Percentiles rank a stretch among this genome's conserved stretches.
Conservation (phyloP, 1,284 basidiomycete genomes). For the Apiotrichum sp. region DNA sequence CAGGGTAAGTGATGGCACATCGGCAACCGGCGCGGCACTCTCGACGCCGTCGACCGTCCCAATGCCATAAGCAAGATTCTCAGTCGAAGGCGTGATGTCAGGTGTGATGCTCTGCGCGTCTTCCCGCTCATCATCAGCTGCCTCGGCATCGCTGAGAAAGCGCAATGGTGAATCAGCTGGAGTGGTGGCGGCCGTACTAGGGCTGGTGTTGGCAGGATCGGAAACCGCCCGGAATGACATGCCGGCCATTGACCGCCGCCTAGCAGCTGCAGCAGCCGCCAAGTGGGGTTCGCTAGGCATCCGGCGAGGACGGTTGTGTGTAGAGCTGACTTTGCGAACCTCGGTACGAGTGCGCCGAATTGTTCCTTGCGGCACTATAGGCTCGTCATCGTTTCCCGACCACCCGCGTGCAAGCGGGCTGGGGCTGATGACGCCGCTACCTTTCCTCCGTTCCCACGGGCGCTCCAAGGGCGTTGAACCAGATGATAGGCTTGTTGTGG, state of each 20-base stretch:
- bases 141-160: not conserved
- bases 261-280: not conserved
- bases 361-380: not conserved
- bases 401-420: slow-evolving; percentile 42
- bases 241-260: not conserved
- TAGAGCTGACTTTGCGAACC: not conserved
- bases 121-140: slow-evolving; percentile 1
- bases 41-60: not conserved
- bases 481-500: not conserved
- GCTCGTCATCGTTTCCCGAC: slow-evolving; percentile 18
- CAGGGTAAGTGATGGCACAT: not conserved
- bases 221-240: not conserved
- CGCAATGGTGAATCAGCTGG: not conserved
- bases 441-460: slow-evolving; percentile 17
- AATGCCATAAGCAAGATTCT: no score
- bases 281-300: slow-evolving; percentile 12
- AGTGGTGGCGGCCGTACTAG: not conserved
- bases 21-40: not conserved
- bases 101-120: not conserved
- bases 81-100: no score
- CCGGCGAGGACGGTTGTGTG: slow-evolving; percentile 1
- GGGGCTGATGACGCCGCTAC: slow-evolving; percentile 36
- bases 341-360: slow-evolving; percentile 16
- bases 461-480: not conserved
- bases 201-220: not conserved